Base-by-base conservation (phyloP, 257 asterid species). In the Mentha longifolia region DNA sequence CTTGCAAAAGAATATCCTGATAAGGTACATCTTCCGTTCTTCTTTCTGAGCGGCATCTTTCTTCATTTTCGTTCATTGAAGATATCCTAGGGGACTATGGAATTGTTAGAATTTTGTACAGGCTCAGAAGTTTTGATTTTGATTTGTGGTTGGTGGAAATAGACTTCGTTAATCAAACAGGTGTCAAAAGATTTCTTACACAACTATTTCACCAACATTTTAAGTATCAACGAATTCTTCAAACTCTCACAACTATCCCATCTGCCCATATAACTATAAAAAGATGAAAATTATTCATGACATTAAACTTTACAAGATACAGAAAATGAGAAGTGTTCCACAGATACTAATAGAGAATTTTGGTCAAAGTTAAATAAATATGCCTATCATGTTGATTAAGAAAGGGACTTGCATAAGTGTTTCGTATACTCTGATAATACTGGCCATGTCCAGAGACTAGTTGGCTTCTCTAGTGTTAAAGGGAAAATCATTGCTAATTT, bases 1-100 rank as follows among this genome's bases (percentile, higher is more conserved):
- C 97, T 94, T 56, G 89, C 97, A 55, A 86, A 85, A 72, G 86
- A 87, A 78, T 89, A 78, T 79, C 98, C 98, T 47, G 84, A 86
- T 63, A 94, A 89, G 96, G 99, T 94, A 69, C 76, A 77, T 69
- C 20, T 63, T 81, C 81, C 72, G 61, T 37, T 74, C 70, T 41
- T 71, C 55, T 65, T 58, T 56, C 20, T 20, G 22, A 33, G 45
- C 20, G 16, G 17, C 46, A 42, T 45, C 15, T 46, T 30, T 19
- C 49, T 71, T 39, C 52, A 6, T 25, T 42, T 61, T 71, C 35
- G 2, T 15, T 47, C 20, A 2, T 66, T 39, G 9, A 79, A 52
- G 59, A 25, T n/a, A 58, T 57, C 70, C 43, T 4, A 31, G n/a
- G 68, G 60, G 17, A 70, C 54, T 16, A 30, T 58, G 9, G 42